Evolutionary conservation across 2,329 filamentous ascomycete species (phyloP).

Genomic region (Grosmannia clavigera): DNA sequence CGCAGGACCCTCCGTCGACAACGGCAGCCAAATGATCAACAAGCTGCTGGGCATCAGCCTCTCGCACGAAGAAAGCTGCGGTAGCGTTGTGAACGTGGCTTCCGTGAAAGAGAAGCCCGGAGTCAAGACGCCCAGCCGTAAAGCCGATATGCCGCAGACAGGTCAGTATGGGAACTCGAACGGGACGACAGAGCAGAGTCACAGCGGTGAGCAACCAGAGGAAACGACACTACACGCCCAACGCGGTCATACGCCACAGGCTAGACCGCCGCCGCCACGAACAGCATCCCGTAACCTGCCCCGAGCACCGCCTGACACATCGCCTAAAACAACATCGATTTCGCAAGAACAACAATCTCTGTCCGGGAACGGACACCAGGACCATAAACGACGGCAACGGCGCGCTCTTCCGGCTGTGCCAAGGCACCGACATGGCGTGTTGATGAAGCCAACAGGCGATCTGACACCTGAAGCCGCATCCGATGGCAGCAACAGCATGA

Average conservation of each 20-base stretch:
- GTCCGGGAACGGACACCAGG: background rate
- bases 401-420: slow-evolving; percentile 42
- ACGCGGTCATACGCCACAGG: background rate
- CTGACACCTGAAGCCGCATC: too few species aligned
- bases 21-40: slow-evolving; percentile 28
- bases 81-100: slow-evolving; percentile 69
- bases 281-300: background rate
- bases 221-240: too few species aligned
- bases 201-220: background rate
- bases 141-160: background rate
- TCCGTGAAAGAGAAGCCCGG: slow-evolving; percentile 72
- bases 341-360: background rate
- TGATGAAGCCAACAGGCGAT: slow-evolving; percentile 16
- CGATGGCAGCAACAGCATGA: background rate
- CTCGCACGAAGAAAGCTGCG: slow-evolving; percentile 50
- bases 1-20: slow-evolving; percentile 14
- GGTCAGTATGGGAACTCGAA: background rate
- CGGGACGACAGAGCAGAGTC: background rate
- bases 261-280: background rate
- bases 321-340: background rate
- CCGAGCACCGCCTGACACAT: background rate
- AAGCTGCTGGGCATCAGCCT: slow-evolving; percentile 62
- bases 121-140: slow-evolving; percentile 64
- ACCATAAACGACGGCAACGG: slow-evolving; percentile 21
- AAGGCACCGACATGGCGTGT: slow-evolving; percentile 41